These are phyloP conservation scores for Angophora floribunda DNA, from an alignment of 345 rosid genomes.

Conservation along the genomic window DNA sequence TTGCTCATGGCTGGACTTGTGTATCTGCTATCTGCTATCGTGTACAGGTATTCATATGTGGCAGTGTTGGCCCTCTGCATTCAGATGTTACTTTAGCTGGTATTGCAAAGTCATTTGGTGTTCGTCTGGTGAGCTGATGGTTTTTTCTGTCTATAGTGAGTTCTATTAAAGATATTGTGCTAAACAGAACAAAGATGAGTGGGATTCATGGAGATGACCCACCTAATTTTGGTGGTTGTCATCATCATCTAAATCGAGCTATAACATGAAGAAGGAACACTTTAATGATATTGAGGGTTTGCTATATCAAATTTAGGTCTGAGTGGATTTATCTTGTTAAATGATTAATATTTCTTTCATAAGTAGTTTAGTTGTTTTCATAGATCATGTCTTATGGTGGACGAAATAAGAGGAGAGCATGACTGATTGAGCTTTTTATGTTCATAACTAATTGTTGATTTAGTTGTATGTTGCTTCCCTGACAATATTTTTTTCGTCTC, in stretches of 20 bases:
- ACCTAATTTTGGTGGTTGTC: not conserved
- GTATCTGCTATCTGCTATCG: not conserved
- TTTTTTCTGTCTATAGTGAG: not conserved
- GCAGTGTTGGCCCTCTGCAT: slow-evolving; percentile 95
- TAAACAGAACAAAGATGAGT: not conserved
- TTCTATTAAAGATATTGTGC: not conserved
- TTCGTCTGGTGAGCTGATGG: slow-evolving; percentile 59
- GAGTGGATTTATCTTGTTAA: not conserved
- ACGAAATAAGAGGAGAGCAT: not conserved
- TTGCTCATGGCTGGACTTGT: not conserved
- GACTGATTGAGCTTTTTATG: not conserved
- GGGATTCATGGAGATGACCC: not conserved
- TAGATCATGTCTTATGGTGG: not conserved
- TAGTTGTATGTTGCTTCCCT: not conserved
- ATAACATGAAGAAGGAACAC: not conserved
- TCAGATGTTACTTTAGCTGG: slow-evolving; percentile 91
- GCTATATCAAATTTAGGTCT: not conserved
- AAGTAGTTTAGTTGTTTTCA: not conserved
- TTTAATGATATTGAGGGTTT: not conserved
- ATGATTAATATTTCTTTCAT: not conserved
- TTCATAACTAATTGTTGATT: not conserved
- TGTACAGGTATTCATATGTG: slow-evolving; percentile 66
- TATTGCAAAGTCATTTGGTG: slow-evolving; percentile 97
- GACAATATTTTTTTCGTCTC: not conserved
- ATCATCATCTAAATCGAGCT: not conserved